Evolutionary conservation across 331 rosid species (phyloP), one percentile per base, ranked within the genome.

Genomic region (Erythrophleum ivorense): DNA sequence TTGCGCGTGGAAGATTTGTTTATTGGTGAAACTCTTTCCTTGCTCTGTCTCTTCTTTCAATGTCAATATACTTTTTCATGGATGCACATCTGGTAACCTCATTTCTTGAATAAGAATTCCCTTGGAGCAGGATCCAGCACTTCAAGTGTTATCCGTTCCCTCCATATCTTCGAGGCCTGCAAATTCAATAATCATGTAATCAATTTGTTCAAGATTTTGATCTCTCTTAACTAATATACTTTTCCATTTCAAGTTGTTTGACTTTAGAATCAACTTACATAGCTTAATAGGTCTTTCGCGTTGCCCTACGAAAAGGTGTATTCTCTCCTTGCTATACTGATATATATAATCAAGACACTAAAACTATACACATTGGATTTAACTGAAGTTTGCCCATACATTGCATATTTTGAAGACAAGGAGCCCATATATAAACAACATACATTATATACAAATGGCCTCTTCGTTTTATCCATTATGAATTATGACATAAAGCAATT

Each of bases 101-200:
- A 0, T 38, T 52, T 1, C n/a, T 52, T 12, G 9, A 14, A 64
- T 79, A 71, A 3, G 70, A 57, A 31, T 84, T 24, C 81, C 75
- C 66, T 76, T 70, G 87, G 34, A 76, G 10, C 10, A 19, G 85
- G 82, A 73, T 87, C 91, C 67, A 87, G 69, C 81, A 87, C 79
- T 63, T 87, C 87, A 67, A 73, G 8, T 33, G 57, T 71, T 2
- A 73, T 85, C 49, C 88, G 91, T 5, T 83, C 93, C 58, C 52
- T 87, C 92, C 91, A 86, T 29, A 81, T 33, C 15, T 58, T 41
- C 97, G 91, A 89, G 13, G 84, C 93, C 91, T 90, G 74, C 36
- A 78, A 78, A 16, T 29, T 15, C 40, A 12, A 14, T 69, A 43
- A 53, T 13, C 29, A 0, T 48, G 65, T 59, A 31, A 2, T 60